Evolutionary conservation across 2,329 filamentous ascomycete genomes (phyloP), one percentile per base, ranked within the genome.

Genomic region (Paecilomyces fulvus): DNA sequence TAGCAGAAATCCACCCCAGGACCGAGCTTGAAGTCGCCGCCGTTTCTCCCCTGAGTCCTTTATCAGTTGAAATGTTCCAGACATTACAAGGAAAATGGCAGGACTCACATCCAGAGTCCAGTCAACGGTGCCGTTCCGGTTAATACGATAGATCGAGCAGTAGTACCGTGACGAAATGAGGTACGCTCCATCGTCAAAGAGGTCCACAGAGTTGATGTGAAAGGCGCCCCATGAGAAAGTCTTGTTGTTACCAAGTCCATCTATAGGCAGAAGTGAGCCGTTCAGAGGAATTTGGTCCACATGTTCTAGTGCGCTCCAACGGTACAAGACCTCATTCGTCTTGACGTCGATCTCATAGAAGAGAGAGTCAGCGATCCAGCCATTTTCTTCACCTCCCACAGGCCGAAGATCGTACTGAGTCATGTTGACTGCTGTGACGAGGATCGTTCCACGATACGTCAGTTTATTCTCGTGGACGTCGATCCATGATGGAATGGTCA

Each of bases 281-380:
- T 25, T 2, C 2, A 50, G 49, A 17, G 49, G 49, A n/a, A 72
- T 66, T 12, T 63, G 55, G 3, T 61, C 63, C 17, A 64, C 55
- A 46, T 73, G 69, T 11, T 70, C 69, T n/a, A 70, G 55, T 0
- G 67, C 67, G 56, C 64, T 70, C 70, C 70, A 72, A 5, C 61
- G 63, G 52, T 66, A 63, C 25, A 73, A 52, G 14, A 71, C 60
- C 50, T 70, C 58, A 31, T 70, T 72, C 8, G 70, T 73, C 3
- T 61, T 58, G 31, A 72, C 66, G 30, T 72, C 67, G 23, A 71
- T 69, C 43, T 72, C 69, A 58, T 63, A 67, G 57, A 71, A 70
- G 52, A 70, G 64, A 30, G 65, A 64, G 53, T 72, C 67, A 3
- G 68, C 58, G 56, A 72, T 65, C 60, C 65, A 73, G 49, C 63